Evolutionary conservation across 768 basidiomycete species (phyloP), one percentile per base, ranked within the genome.

Genomic region (Kwoniella shandongensis): DNA sequence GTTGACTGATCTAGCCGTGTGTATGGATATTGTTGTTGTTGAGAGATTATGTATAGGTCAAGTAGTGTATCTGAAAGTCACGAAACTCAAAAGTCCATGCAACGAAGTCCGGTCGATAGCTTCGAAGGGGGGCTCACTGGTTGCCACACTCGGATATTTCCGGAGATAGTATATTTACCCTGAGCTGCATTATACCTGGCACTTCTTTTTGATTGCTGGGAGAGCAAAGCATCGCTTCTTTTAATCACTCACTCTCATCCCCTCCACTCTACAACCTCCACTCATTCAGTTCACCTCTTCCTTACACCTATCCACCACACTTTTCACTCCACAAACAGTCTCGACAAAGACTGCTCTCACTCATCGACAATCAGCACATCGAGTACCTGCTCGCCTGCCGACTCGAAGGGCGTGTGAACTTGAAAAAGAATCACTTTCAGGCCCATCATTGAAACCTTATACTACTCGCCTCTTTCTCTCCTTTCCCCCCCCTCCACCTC

Each of bases 401-500:
- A 13, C 6, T 32, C 32, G 32, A 32, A 13, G 6, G 7, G 32
- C 32, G 32, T 13, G 32, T 32, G n/a, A n/a, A n/a, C n/a, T n/a
- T n/a, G n/a, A n/a, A n/a, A n/a, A n/a, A n/a, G n/a, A n/a, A n/a
- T n/a, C 32, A 32, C 32, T 32, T 13, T 32, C 32, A 32, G n/a
- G n/a, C n/a, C n/a, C n/a, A n/a, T n/a, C n/a, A n/a, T n/a, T n/a
- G n/a, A n/a, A n/a, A n/a, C n/a, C n/a, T n/a, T n/a, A n/a, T n/a
- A n/a, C n/a, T n/a, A n/a, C n/a, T n/a, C n/a, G n/a, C n/a, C n/a
- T n/a, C n/a, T n/a, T n/a, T n/a, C n/a, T n/a, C n/a, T n/a, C n/a
- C n/a, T n/a, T n/a, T n/a, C n/a, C n/a, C 20, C 45, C 15, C 46
- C 56, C 56, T 58, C 56, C 56, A 58, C 56, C 56, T 42, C 27